Base-by-base conservation (phyloP, 805 yeast genomes). In the Grigorovia humatica region DNA sequence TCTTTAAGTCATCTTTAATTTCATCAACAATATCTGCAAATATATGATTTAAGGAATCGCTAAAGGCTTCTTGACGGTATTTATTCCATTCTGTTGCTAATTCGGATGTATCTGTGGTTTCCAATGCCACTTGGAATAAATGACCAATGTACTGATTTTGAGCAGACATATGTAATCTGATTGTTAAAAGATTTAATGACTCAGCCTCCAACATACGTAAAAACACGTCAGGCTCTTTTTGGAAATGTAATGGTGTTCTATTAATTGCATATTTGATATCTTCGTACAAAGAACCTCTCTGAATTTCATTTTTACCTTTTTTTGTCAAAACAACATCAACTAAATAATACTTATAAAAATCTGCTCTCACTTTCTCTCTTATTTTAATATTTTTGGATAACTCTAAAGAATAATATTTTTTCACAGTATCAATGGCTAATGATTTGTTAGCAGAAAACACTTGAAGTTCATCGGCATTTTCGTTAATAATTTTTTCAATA, bases 181-280 rank as follows among this genome's bases (percentile, higher is more conserved):
- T 76, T 48, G 75, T 79, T 46, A 87, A 76, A 52, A 86, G 76
- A 35, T 95, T 95, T 56, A 80, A 75, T 6, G 81, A 68, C 65
- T 93, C 99, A 2, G 98, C 99, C 62, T 85, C 90, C 48, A 90
- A 70, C 96, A 93, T 93, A 61, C 95, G 79, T 61, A 93, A 73
- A 59, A 85, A 88, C 43, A 85, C 71, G 59, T 88, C 96, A 1
- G 99, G 98, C 51, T 80, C 75, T 42, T 73, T 73, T 7, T 79
- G 76, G 61, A 93, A 79, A 52, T 88, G 88, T n/a, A 77, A 76
- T 15, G 90, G 82, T 1, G 86, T 75, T 64, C 93, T 78, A 68
- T 88, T 86, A 52, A 81, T 77, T 20, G 96, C 95, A 68, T 93
- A 93, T 64, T 93, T 93, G 70, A 93, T 83, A 62, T 88, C 96